A percentile compares a stretch with the other conserved stretches of the same genome.
phyloP scores from a whole-genome alignment of 352 stramenopile genomes.

The Phytophthora melonis region DNA sequence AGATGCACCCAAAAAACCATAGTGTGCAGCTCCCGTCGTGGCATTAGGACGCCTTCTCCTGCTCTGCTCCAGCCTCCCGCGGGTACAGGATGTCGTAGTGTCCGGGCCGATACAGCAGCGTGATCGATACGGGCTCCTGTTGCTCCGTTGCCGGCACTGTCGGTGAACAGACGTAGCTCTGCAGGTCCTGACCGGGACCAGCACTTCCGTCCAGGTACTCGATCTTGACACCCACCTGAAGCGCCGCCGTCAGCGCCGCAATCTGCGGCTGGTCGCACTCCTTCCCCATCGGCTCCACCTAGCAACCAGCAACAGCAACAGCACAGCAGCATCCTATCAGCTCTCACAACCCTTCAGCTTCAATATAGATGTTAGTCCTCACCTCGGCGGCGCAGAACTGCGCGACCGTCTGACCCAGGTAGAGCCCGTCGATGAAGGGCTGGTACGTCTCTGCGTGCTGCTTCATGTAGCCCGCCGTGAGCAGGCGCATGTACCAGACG shows the following conservation, averaged over 20 bases:
- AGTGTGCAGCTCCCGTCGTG: background rate
- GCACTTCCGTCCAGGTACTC: constrained; percentile 94
- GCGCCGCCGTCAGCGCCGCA: constrained; percentile 91
- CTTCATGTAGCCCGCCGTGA: constrained; percentile 91
- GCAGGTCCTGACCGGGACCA: constrained; percentile 50
- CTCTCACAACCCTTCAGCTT: background rate
- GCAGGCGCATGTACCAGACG: constrained; percentile 90
- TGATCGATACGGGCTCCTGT: constrained; percentile 54
- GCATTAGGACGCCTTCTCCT: constrained; percentile 13
- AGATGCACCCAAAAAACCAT: background rate
- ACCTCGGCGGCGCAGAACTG: constrained; percentile 88
- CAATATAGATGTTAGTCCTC: background rate
- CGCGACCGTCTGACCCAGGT: constrained; percentile 79
- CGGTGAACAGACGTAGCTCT: constrained; percentile 72
- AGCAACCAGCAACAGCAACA: background rate
- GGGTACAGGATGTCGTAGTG: constrained; percentile 97
- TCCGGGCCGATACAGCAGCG: constrained; percentile 93
- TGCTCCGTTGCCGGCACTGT: constrained; percentile 15
- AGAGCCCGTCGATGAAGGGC: constrained; percentile 90
- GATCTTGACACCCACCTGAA: constrained; percentile 90
- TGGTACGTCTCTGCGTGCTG: constrained; percentile 88
- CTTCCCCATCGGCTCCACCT: constrained; percentile 94
- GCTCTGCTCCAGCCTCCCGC: constrained; percentile 15
- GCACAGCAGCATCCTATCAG: constrained; percentile 3
- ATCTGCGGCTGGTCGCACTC: constrained; percentile 95